These are phyloP conservation scores for Sequoiadendron giganteum DNA, from an alignment of 75 land plant genomes.

Conservation along the genomic window DNA sequence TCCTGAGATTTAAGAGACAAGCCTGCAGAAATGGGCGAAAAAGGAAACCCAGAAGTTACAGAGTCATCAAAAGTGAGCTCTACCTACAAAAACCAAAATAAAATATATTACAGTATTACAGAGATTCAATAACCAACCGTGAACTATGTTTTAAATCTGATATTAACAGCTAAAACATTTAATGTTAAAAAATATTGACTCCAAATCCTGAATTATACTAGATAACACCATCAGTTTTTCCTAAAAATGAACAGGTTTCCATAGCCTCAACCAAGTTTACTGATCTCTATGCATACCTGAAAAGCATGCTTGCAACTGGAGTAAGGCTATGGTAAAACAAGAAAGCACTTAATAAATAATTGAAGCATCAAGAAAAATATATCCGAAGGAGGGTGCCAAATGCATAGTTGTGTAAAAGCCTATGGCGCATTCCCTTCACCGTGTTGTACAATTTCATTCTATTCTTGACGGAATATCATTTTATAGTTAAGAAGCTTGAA, in stretches of 20 bases:
- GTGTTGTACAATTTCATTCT: no score
- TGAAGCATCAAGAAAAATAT: no score
- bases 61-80: neutral
- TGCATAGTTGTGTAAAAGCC: no score
- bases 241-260: neutral
- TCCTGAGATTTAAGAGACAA: slow-evolving; percentile 89
- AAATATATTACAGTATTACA: neutral
- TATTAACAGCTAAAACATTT: neutral
- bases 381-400: no score
- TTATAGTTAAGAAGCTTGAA: no score
- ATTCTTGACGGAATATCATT: no score
- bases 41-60: neutral
- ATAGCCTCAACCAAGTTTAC: neutral
- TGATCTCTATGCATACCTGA: neutral
- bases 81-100: neutral
- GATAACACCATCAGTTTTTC: neutral
- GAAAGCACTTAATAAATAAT: no score
- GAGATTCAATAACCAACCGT: neutral
- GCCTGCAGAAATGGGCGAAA: slow-evolving; percentile 44
- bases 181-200: neutral
- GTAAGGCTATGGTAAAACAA: neutral
- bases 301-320: neutral
- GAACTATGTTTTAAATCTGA: neutral
- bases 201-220: neutral
- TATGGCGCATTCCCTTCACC: no score